Conservation (phyloP, 2,329 filamentous ascomycete genomes). For the Pseudogymnoascus sp. region DNA sequence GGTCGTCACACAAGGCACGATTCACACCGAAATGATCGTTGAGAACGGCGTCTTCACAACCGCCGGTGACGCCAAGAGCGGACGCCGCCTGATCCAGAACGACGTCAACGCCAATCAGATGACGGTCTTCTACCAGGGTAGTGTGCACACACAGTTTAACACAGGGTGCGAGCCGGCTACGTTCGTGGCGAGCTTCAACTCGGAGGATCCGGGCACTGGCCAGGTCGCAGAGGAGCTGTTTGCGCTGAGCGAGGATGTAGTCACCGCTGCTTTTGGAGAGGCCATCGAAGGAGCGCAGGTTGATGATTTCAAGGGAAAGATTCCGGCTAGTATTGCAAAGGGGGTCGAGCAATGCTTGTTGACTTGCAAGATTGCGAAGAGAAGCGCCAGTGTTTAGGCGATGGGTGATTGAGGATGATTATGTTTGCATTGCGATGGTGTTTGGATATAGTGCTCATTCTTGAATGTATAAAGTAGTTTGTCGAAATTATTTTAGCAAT, state of each 20-base stretch:
- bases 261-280: constrained; percentile 39
- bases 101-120: constrained; percentile 38
- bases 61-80: constrained; percentile 26
- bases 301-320: constrained; percentile 34
- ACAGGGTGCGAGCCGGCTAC: constrained; percentile 42
- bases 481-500: not conserved
- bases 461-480: not conserved
- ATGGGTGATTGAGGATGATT: not conserved
- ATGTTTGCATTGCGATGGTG: not conserved
- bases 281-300: constrained; percentile 39
- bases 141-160: constrained; percentile 49
- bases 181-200: constrained; percentile 42
- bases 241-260: constrained; percentile 36
- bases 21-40: constrained; percentile 44
- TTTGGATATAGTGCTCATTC: not conserved
- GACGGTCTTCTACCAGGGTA: constrained; percentile 47
- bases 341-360: constrained; percentile 46
- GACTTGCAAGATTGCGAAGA: constrained; percentile 38
- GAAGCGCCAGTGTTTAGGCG: not conserved
- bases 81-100: constrained; percentile 33
- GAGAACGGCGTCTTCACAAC: constrained; percentile 40
- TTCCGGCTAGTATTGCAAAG: constrained; percentile 42
- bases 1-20: constrained; percentile 39
- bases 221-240: constrained; percentile 44
- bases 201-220: constrained; percentile 44